Evolutionary conservation across 148 eudicot genomes (phyloP), one percentile per base, ranked within the genome.

Genomic region (Pouteria glomerata): DNA sequence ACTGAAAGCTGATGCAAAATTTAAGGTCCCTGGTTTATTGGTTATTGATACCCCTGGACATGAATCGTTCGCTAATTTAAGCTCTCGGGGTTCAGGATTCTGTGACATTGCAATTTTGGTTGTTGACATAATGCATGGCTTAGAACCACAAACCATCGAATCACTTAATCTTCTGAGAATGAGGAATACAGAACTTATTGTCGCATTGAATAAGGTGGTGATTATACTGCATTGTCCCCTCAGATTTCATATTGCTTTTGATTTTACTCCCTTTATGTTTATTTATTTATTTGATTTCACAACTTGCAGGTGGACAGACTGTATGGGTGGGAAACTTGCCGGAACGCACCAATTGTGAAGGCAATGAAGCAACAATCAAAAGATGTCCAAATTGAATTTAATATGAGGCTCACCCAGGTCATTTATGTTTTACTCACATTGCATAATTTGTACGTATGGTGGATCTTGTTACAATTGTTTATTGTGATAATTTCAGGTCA

Each of bases 1-100:
- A 78, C 76, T 93, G 63, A 90, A 90, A 88, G 92, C 93, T 75
- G 97, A 94, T 87, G 98, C 98, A 37, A 87, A 83, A 77, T 81
- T 93, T 60, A 89, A 86, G 26, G 98, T 93, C 56, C 98, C 98
- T 2, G 98, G 97, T 73, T 82, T 93, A 71, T 86, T 91, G 75
- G 95, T 93, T 62, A 93, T 93, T 44, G 98, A 93, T 75, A 93
- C 98, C 53, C 98, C 98, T 16, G 98, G 98, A 45, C 98, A 93
- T 19, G 98, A 91, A 65, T 93, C 97, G 27, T 93, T 93, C 68
- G 83, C 88, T 24, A 93, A 93, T 67, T 77, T 93, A 63, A 83
- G 98, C 29, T 90, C 97, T 41, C 87, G 97, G 53, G 98, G 98
- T 66, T 93, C 97, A 24, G 97, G 98, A 23, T 77, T 93, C 80